A percentile compares a stretch with the other conserved stretches of the same genome.
phyloP scores from a whole-genome alignment of 2,329 filamentous ascomycete species.

The Macroventuria anomochaeta region DNA sequence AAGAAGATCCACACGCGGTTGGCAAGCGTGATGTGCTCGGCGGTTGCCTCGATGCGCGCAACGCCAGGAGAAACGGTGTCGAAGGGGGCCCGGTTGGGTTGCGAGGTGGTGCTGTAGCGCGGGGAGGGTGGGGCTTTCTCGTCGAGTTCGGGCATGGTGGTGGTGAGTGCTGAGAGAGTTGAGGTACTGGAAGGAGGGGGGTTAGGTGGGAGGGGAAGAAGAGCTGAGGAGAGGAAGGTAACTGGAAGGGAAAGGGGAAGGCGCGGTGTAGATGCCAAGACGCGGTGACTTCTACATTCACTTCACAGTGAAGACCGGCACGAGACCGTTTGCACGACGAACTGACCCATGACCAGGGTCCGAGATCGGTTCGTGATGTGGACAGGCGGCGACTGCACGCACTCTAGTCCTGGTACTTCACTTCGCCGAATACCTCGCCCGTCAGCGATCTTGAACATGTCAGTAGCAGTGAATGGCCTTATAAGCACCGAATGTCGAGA shows the following conservation, averaged over 20 bases:
- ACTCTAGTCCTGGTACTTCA: too few relatives aligned
- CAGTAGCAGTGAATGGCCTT: neutral
- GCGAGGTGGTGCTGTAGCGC: neutral
- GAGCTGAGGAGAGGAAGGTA: neutral
- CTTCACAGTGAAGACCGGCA: neutral
- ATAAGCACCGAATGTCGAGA: too few relatives aligned
- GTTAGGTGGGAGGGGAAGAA: neutral
- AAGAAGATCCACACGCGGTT: slow-evolving; percentile 66
- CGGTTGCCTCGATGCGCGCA: slow-evolving; percentile 64
- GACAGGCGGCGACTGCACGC: neutral
- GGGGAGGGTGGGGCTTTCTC: neutral
- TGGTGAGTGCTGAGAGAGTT: neutral
- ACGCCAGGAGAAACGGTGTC: slow-evolving; percentile 58
- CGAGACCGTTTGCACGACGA: neutral
- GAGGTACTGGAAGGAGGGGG: too few relatives aligned
- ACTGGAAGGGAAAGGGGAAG: neutral
- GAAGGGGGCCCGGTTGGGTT: neutral
- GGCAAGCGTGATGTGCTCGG: slow-evolving; percentile 57
- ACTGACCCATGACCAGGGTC: neutral
- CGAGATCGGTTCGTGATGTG: too few relatives aligned
- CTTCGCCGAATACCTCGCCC: too few relatives aligned
- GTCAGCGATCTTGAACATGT: too few relatives aligned
- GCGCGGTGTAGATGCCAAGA: neutral
- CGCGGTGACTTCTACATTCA: neutral
- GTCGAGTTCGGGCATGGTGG: neutral